Evolutionary conservation across 441 rosid genomes (phyloP).

Genomic region (Syzygium syzygioides): DNA sequence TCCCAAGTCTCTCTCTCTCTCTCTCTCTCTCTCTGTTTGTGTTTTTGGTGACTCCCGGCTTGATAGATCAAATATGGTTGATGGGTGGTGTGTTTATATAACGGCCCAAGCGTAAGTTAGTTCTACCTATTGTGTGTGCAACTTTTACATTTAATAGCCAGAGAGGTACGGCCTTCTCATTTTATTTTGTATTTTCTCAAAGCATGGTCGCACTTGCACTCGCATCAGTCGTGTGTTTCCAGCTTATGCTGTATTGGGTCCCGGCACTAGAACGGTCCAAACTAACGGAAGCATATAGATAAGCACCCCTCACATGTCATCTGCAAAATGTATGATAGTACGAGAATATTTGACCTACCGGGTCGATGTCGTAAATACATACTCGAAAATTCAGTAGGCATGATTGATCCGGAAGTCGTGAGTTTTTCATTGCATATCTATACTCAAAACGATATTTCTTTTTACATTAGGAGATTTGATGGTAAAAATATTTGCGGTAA

Average conservation of each 20-base stretch:
- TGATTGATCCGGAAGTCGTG: neutral
- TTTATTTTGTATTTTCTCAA: neutral
- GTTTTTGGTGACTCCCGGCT: neutral
- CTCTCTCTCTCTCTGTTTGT: neutral
- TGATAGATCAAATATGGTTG: neutral
- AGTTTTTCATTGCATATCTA: neutral
- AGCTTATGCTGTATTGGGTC: neutral
- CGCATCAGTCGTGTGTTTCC: neutral
- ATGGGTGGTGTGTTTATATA: neutral
- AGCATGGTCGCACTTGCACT: neutral
- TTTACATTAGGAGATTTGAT: neutral
- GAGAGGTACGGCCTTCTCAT: neutral
- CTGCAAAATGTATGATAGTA: neutral
- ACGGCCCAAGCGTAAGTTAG: neutral
- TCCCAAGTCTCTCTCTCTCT: slow-evolving; percentile 12
- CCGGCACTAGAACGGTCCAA: neutral
- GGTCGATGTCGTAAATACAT: neutral
- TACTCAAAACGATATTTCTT: neutral
- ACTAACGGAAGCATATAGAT: neutral
- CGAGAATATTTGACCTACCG: neutral
- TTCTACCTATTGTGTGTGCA: neutral
- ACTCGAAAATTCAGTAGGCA: neutral
- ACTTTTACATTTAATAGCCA: neutral
- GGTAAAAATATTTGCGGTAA: neutral
- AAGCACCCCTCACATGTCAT: neutral